Evolutionary conservation across 1,284 basidiomycete species (phyloP), one percentile per base, ranked within the genome.

Genomic region (Malassezia arunalokei): DNA sequence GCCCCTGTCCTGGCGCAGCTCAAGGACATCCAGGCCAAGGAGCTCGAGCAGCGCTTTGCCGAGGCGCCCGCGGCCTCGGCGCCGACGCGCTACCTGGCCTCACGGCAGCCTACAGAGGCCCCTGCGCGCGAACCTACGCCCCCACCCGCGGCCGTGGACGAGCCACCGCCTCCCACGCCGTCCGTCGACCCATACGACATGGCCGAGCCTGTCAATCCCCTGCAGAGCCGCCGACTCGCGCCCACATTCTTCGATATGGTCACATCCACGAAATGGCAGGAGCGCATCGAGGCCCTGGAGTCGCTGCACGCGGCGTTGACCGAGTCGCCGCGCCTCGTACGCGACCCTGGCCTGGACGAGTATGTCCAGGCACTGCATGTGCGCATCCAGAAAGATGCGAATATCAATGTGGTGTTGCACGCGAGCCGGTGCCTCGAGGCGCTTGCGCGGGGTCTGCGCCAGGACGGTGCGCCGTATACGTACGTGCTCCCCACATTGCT

Each of bases 11-110:
- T 99, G 8, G 77, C 81, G n/a, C 87, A 94, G 61, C 79, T 99
- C 57, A 99, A 99, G 74, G 89, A 94, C 0, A 90, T 98, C n/a
- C 94, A 98, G 74, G 83, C 91, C 40, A 91, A 95, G 73, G 94
- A 98, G 68, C 75, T 99, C 56, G 87, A 88, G 65, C 91, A 94
- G 68, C 79, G 82, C 0, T 99, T 95, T 66, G 87, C 87, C 58
- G 76, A 74, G 29, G 79, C 92, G 77, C 89, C 94, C 65, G 82
- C 81, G 44, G 84, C 83, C 60, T 87, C 87, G 0, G 79, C 79
- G 1, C 84, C 87, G 1, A 83, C 83, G 53, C 78, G 91, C 51
- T 77, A 82, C 63, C 95, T 94, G 8, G 80, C 85, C 53, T 81
- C 80, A 43, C 83, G 85, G 30, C 61, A 65, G 29, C 59, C 56